These are phyloP conservation scores for Uronychia setigera DNA, from an alignment of 73 alveolate genomes.

Conservation along the genomic window DNA sequence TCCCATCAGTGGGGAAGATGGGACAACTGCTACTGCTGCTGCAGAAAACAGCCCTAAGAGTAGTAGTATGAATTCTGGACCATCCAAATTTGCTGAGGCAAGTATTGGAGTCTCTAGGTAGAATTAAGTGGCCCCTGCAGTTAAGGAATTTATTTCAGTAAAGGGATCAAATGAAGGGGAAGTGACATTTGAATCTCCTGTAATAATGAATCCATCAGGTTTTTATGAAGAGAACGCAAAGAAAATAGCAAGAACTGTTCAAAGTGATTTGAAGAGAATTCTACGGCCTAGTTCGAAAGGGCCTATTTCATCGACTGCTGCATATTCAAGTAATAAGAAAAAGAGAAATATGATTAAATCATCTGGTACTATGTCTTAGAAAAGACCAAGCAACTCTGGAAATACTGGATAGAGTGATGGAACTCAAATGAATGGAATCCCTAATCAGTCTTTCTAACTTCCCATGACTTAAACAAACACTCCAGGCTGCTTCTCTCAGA, in stretches of 20 bases:
- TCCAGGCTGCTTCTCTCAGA: too few species aligned
- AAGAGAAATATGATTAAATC: neutral
- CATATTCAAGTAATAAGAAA: neutral
- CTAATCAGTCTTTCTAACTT: neutral
- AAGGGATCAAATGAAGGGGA: neutral
- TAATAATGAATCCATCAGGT: neutral
- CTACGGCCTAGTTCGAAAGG: neutral
- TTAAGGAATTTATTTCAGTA: neutral
- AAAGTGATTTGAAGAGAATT: neutral
- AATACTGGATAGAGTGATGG: too few species aligned
- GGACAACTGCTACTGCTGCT: too few species aligned
- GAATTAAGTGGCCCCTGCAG: neutral
- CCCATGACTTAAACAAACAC: too few species aligned
- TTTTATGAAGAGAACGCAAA: neutral
- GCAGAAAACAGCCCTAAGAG: too few species aligned
- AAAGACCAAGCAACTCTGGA: neutral
- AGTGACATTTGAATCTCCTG: neutral
- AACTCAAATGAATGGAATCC: neutral
- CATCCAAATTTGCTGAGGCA: neutral
- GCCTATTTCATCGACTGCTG: too few species aligned
- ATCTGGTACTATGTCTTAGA: neutral
- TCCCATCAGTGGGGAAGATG: neutral
- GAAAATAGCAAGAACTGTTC: neutral
- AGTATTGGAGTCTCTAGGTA: neutral
- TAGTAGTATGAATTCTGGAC: neutral